A percentile compares a stretch with the other conserved stretches of the same genome.
Conservation (phyloP, 805 yeast species). For the Henningerozyma blattae region DNA sequence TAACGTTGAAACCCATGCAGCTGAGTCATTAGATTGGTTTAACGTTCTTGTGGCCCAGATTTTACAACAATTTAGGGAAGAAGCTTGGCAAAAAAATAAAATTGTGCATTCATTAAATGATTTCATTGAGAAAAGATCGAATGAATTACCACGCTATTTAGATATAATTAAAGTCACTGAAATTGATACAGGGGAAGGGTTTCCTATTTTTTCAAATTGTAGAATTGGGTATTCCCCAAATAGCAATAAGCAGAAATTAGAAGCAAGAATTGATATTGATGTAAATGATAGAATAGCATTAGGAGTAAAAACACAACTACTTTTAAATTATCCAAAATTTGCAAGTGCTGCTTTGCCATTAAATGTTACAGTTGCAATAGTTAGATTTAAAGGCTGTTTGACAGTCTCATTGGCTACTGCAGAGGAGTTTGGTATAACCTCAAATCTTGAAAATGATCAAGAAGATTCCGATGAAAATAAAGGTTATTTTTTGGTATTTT, state of each 20-base stretch:
- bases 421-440: conserved; percentile 14
- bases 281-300: conserved; percentile 75
- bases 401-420: conserved; percentile 53
- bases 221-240: conserved; percentile 54
- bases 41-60: conserved; percentile 89
- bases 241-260: conserved; percentile 36
- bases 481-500: conserved; percentile 72
- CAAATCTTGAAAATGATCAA: conserved; percentile 1
- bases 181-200: conserved; percentile 85
- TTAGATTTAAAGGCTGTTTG: conserved; percentile 81
- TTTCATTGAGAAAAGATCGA: conserved; percentile 37
- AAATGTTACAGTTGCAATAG: conserved; percentile 72
- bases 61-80: conserved; percentile 75
- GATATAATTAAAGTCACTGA: conserved; percentile 74
- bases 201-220: conserved; percentile 90
- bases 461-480: conserved; percentile 14
- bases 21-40: conserved; percentile 95
- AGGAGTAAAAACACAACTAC: conserved; percentile 69
- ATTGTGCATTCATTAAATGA: conserved; percentile 68
- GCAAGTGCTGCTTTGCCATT: conserved; percentile 82
- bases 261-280: conserved; percentile 87
- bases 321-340: conserved; percentile 74
- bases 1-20: conserved; percentile 72
- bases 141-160: conserved; percentile 67
- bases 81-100: conserved; percentile 76